Evolutionary conservation across 169 alveolate genomes (phyloP), one percentile per base, ranked within the genome.

Genomic region (Miamiensis avidus): DNA sequence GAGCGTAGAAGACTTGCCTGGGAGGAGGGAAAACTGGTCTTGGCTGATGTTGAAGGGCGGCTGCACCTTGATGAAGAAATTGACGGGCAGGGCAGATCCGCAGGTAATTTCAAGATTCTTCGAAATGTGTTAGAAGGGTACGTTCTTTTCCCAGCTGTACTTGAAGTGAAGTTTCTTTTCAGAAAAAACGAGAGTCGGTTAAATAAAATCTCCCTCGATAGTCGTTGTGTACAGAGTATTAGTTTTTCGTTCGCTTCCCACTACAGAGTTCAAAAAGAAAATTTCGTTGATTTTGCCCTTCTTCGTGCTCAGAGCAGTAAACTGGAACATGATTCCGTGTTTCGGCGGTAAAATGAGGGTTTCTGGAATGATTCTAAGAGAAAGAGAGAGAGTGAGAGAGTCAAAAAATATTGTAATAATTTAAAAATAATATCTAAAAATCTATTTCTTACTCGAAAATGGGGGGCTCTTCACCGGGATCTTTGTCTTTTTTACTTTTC

Each of bases 181-280:
- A 34, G 95, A 89, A 84, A 95, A 95, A 34, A 91, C 89, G 29
- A 96, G 88, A 31, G 91, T 91, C 0, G 98, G 98, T 34, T 93
- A 93, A n/a, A 96, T 95, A 86, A 96, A 96, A 29, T 91, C 95
- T 31, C 97, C 98, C 87, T 93, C 88, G 27, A 95, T 87, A 27
- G 91, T 91, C 1, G 97, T 94, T 77, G 93, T 94, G 91, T 88
- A 96, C 25, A 94, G 91, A 78, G 88, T 85, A 73, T 94, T 95
- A 0, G 97, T 95, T 78, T 97, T 95, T 81, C 96, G 92, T 75
- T 96, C 99, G 69, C 94, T 94, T 15, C 98, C 97, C 28, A 94
- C 95, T 28, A 83, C 84, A 73, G 97, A 93, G 79, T 95, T 96
- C 74, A 97, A 95, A 25, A 94, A 93, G 84, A 93, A 91, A n/a